Percentiles rank a stretch among this genome's conserved stretches.
These are phyloP conservation scores for Acacia melanoxylon DNA, from an alignment of 306 rosid genomes.

Conservation along the genomic window DNA sequence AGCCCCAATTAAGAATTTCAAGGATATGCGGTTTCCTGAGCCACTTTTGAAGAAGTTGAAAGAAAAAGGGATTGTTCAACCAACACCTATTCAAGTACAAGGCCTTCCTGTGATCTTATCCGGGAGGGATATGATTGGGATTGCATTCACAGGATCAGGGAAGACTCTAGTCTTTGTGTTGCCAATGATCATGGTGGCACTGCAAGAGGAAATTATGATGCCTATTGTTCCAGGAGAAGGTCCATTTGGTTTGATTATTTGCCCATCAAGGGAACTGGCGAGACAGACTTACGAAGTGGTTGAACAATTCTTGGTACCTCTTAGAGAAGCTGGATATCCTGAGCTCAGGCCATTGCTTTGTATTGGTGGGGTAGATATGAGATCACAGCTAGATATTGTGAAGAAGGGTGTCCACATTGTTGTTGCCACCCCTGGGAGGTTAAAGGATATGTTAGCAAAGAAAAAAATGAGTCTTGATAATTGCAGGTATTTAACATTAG, in stretches of 20 bases:
- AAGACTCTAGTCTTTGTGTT: slow-evolving; percentile 89
- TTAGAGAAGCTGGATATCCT: slow-evolving; percentile 91
- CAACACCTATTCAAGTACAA: slow-evolving; percentile 96
- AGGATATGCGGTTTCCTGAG: slow-evolving; percentile 91
- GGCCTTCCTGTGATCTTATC: slow-evolving; percentile 91
- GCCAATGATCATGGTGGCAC: slow-evolving; percentile 89
- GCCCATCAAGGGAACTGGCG: slow-evolving; percentile 95
- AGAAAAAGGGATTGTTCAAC: slow-evolving; percentile 89
- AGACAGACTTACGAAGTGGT: slow-evolving; percentile 94
- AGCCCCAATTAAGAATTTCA: slow-evolving; percentile 83
- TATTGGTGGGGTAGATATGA: slow-evolving; percentile 96
- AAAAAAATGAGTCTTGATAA: slow-evolving; percentile 87
- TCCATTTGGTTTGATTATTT: slow-evolving; percentile 77
- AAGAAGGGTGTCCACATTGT: slow-evolving; percentile 96
- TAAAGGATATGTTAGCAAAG: slow-evolving; percentile 96
- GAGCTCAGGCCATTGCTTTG: slow-evolving; percentile 90
- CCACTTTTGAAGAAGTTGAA: slow-evolving; percentile 76
- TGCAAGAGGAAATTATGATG: slow-evolving; percentile 96
- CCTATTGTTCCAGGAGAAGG: slow-evolving; percentile 91
- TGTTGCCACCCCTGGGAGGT: slow-evolving; percentile 95
- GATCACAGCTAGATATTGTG: slow-evolving; percentile 79
- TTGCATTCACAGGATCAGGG: slow-evolving; percentile 92
- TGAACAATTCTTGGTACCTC: slow-evolving; percentile 69
- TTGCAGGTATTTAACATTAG: slow-evolving; percentile 86
- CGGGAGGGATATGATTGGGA: slow-evolving; percentile 96